phyloP scores from a whole-genome alignment of 192 early-diverging fungal genomes.

The Gigaspora rosea region DNA sequence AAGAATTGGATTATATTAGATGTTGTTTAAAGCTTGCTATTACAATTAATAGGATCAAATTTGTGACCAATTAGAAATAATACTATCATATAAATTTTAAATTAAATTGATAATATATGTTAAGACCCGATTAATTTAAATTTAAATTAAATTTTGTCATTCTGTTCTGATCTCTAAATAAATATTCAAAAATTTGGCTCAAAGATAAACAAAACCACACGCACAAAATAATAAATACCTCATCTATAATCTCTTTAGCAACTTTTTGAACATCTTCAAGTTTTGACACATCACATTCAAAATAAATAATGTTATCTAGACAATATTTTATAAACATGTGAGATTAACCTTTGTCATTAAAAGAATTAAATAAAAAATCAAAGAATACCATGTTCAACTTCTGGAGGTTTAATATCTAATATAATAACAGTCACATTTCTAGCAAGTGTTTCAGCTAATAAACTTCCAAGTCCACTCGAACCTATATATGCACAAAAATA shows the following conservation, averaged over 20 bases:
- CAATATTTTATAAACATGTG: background rate
- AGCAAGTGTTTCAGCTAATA: slow-evolving; percentile 50
- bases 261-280: slow-evolving; percentile 46
- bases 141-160: no score
- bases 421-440: slow-evolving; percentile 53
- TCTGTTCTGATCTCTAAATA: no score
- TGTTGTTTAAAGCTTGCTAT: no score
- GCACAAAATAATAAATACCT: slow-evolving; percentile 34
- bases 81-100: no score
- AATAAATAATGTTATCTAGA: slow-evolving; percentile 46
- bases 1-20: no score
- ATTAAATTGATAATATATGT: no score
- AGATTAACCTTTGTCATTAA: background rate
- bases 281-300: slow-evolving; percentile 65
- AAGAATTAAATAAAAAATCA: background rate
- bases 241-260: slow-evolving; percentile 47
- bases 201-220: background rate
- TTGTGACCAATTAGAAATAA: no score
- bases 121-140: no score
- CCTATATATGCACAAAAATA: no score
- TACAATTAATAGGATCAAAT: no score
- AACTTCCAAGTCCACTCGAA: slow-evolving; percentile 59
- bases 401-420: slow-evolving; percentile 48
- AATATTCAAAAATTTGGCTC: background rate
- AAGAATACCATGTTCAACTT: slow-evolving; percentile 36